Evolutionary conservation across 2,329 filamentous ascomycete genomes (phyloP).

Genomic region (Zymoseptoria passerinii): DNA sequence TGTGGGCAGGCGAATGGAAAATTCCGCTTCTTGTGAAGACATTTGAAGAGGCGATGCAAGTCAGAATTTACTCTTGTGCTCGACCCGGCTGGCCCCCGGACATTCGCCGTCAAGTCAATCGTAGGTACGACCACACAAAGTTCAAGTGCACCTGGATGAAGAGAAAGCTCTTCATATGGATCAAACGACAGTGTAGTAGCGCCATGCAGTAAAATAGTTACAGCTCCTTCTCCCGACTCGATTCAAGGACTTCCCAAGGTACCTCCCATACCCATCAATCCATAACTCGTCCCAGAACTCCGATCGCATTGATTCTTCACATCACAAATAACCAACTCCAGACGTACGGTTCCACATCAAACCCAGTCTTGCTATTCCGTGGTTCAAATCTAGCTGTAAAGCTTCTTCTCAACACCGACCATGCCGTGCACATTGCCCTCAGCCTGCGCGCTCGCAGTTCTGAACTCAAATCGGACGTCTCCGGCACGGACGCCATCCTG

Average conservation of each 20-base stretch:
- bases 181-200: not conserved
- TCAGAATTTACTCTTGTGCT: not conserved
- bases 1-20: not conserved
- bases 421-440: slow-evolving; percentile 95
- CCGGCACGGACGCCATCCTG: slow-evolving; percentile 67
- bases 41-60: not conserved
- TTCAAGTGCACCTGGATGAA: not conserved
- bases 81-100: not conserved
- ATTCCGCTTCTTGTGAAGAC: not conserved
- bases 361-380: not conserved
- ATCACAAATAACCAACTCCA: not conserved
- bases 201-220: not conserved
- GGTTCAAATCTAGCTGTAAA: slow-evolving; percentile 60
- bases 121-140: too few species aligned
- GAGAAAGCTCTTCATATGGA: not conserved
- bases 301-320: not conserved
- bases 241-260: not conserved
- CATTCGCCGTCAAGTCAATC: not conserved
- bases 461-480: slow-evolving; percentile 81
- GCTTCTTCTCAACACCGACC: slow-evolving; percentile 99
- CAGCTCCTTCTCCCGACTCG: not conserved
- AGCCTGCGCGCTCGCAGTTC: slow-evolving; percentile 87
- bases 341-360: not conserved
- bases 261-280: not conserved
- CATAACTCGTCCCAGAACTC: not conserved